These are phyloP conservation scores for Paracoccidioides lutzii DNA, from an alignment of 2,329 filamentous ascomycete species.

Conservation along the genomic window DNA sequence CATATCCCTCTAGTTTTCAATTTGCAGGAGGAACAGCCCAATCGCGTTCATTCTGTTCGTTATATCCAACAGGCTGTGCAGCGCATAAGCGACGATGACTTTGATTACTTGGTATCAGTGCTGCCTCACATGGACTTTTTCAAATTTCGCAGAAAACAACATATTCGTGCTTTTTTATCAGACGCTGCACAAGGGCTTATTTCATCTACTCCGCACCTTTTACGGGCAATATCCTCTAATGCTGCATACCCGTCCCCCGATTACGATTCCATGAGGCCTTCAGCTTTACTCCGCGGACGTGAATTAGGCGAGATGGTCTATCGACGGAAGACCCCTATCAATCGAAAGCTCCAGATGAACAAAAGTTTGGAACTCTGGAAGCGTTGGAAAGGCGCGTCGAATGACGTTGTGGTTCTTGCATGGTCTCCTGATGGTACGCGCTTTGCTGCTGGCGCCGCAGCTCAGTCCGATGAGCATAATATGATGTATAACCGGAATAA, in stretches of 20 bases:
- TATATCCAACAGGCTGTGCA: background rate
- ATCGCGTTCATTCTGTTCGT: background rate
- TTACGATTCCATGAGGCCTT: background rate
- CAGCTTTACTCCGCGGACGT: constrained; percentile 18
- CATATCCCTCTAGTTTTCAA: background rate
- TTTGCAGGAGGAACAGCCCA: background rate
- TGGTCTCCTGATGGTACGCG: constrained; percentile 43
- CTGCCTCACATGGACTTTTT: constrained; percentile 7
- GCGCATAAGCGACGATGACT: background rate
- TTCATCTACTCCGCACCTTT: constrained; percentile 9
- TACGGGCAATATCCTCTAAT: constrained; percentile 4
- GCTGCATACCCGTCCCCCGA: background rate
- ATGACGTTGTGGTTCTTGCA: constrained; percentile 43
- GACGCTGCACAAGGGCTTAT: constrained; percentile 14
- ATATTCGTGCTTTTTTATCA: constrained; percentile 14
- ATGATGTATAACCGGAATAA: constrained; percentile 49
- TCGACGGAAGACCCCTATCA: constrained; percentile 9
- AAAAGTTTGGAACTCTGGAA: constrained; percentile 28
- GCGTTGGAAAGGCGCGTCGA: constrained; percentile 45
- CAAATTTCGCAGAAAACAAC: constrained; percentile 10
- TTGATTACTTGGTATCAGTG: background rate
- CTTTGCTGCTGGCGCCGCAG: constrained; percentile 46
- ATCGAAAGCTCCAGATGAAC: constrained; percentile 19
- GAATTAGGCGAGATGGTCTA: constrained; percentile 17
- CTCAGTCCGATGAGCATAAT: constrained; percentile 41